phyloP scores from a whole-genome alignment of 2,329 filamentous ascomycete genomes.

The Trichoderma oligosporum region DNA sequence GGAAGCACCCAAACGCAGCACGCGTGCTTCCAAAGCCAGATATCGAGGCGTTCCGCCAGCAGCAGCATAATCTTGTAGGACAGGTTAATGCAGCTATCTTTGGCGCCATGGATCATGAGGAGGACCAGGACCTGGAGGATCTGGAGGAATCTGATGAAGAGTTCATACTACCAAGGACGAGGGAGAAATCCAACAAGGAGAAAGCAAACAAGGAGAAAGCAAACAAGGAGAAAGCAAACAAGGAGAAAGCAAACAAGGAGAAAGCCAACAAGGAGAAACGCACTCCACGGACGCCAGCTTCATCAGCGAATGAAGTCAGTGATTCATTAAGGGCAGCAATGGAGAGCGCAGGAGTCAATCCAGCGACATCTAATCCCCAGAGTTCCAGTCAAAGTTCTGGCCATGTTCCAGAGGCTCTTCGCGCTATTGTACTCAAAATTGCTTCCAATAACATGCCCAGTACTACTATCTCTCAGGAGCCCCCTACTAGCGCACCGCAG shows the following conservation, averaged over 20 bases:
- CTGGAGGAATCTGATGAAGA: neutral
- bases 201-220: neutral
- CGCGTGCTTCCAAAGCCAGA: neutral
- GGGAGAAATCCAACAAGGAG: neutral
- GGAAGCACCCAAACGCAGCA: neutral
- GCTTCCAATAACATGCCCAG: neutral
- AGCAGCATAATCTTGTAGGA: neutral
- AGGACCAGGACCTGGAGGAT: neutral
- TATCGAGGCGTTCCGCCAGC: neutral
- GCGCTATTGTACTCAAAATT: neutral
- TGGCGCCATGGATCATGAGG: neutral
- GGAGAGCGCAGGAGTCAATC: neutral
- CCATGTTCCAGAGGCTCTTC: neutral
- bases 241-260: neutral
- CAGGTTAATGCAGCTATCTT: neutral
- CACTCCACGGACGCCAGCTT: too few relatives aligned
- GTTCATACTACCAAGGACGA: too few relatives aligned
- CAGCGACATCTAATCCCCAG: fast-evolving
- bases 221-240: too few relatives aligned
- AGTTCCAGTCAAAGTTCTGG: neutral
- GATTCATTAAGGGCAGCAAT: neutral
- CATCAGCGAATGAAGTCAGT: neutral
- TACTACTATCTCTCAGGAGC: neutral
- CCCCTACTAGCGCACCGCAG: neutral
- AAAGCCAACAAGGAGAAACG: neutral